phyloP scores from a whole-genome alignment of 2,329 filamentous ascomycete genomes.

The Cordyceps fumosorosea region DNA sequence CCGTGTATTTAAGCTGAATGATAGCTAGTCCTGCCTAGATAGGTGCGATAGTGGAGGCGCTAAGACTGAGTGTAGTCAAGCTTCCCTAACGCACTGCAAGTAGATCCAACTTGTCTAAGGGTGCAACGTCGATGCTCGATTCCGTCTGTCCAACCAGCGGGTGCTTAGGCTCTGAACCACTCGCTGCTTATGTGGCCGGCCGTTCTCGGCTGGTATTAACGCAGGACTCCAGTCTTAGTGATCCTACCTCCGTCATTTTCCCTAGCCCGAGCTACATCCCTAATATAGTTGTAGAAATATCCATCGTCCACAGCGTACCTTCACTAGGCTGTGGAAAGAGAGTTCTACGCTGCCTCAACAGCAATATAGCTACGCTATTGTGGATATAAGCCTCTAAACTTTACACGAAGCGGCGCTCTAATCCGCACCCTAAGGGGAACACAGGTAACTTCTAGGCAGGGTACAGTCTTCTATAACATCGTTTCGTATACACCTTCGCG shows the following conservation, averaged over 20 bases:
- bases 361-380: neutral
- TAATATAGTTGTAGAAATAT: neutral
- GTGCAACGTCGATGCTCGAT: neutral
- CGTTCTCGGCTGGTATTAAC: neutral
- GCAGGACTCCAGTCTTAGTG: neutral
- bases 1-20: neutral
- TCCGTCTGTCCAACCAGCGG: neutral
- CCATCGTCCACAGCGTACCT: neutral
- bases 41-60: neutral
- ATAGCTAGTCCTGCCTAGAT: neutral
- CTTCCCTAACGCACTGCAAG: neutral
- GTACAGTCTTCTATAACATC: conserved; percentile 39
- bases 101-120: neutral
- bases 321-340: neutral
- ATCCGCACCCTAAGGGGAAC: neutral
- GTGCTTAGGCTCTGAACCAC: neutral
- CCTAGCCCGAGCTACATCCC: neutral
- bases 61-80: neutral
- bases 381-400: conserved; percentile 6
- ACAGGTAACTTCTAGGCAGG: conserved; percentile 5
- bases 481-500: conserved; percentile 33
- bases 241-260: neutral
- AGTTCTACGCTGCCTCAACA: neutral
- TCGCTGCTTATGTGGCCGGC: neutral
- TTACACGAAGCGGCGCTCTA: conserved; percentile 1